These are phyloP conservation scores for Plasmopara viticola DNA, from an alignment of 352 stramenopile species.

Conservation along the genomic window DNA sequence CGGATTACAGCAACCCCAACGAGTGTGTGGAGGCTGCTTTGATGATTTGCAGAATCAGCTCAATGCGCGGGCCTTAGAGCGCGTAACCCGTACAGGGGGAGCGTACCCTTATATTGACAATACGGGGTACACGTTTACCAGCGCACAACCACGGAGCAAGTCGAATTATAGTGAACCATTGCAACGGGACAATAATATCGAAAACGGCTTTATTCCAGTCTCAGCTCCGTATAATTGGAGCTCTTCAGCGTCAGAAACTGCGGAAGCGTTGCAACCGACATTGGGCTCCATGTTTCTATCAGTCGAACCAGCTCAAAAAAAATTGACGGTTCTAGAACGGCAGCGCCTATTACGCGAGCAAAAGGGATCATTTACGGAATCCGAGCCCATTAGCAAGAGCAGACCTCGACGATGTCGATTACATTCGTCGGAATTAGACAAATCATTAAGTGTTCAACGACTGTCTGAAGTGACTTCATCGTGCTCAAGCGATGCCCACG, in stretches of 20 bases:
- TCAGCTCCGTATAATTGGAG: constrained; percentile 17
- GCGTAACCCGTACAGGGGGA: constrained; percentile 19
- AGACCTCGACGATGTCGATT: constrained; percentile 12
- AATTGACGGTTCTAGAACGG: constrained; percentile 22
- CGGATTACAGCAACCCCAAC: constrained; percentile 46
- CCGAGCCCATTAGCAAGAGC: constrained; percentile 12
- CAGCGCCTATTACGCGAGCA: constrained; percentile 16
- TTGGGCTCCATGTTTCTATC: constrained; percentile 30
- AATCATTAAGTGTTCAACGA: constrained; percentile 18
- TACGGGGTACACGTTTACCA: constrained; percentile 10
- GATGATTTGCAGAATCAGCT: constrained; percentile 48
- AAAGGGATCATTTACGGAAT: constrained; percentile 5
- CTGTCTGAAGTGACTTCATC: constrained; percentile 8
- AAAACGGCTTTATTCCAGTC: constrained; percentile 20
- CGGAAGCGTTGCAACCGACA: constrained; percentile 17
- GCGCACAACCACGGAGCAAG: constrained; percentile 25
- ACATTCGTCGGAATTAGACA: constrained; percentile 21
- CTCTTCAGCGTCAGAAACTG: constrained; percentile 13
- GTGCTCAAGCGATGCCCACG: constrained; percentile 32
- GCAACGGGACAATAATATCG: constrained; percentile 17
- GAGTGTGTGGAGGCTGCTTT: constrained; percentile 64
- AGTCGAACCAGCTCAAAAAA: constrained; percentile 16
- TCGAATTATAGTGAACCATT: constrained; percentile 27
- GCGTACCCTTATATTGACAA: constrained; percentile 20
- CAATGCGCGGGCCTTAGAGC: constrained; percentile 27